Base-by-base conservation (phyloP, 1,284 basidiomycete genomes). In the Trametes polyzona region DNA sequence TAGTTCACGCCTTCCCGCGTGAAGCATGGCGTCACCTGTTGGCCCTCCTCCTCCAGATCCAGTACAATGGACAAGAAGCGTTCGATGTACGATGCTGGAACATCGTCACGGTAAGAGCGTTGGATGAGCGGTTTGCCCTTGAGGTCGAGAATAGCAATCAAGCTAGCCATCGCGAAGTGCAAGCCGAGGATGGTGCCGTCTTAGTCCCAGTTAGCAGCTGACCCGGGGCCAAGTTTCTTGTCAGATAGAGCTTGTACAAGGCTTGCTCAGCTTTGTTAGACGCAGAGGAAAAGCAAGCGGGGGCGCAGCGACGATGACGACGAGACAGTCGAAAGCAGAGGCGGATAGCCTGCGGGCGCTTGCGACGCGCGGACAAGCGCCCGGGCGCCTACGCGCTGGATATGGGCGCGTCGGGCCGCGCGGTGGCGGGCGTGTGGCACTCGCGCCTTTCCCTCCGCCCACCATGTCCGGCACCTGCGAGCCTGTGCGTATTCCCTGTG, bases 61-160 rank as follows among this genome's bases (percentile, higher is more conserved):
- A 98, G 87, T 37, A 98, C 80, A 35, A 98, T 85, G 0, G 97
- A 97, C 39, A 99, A 82, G 74, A 99, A 99, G 47, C 90, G 86
- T 71, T 99, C 96, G 63, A 99, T 88, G 58, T 90, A 90, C 0
- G 93, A 86, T 0, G 93, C 69, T 0, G 94, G 86, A 0, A 99
- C 93, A 77, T 99, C 97, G 74, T 99, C 97, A 51, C 96, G 85
- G 77, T 99, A 99, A 0, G 93, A 92, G n/a, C 96, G 83, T 73
- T 98, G 96, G 66, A 99, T 99, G 55, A 99, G 84, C 27, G 96
- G 94, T 76, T 99, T 99, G 69, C 96, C 96, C 80, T 98, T 98
- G 74, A 99, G 86, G 75, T 99, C 96, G 69, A 98, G 90, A 68
- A 99, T 97, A 43, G 96, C 95, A 64, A 98, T 88, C 55, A 93